Conservation (phyloP, 1,284 basidiomycete species). For the Coniferiporia weirii region DNA sequence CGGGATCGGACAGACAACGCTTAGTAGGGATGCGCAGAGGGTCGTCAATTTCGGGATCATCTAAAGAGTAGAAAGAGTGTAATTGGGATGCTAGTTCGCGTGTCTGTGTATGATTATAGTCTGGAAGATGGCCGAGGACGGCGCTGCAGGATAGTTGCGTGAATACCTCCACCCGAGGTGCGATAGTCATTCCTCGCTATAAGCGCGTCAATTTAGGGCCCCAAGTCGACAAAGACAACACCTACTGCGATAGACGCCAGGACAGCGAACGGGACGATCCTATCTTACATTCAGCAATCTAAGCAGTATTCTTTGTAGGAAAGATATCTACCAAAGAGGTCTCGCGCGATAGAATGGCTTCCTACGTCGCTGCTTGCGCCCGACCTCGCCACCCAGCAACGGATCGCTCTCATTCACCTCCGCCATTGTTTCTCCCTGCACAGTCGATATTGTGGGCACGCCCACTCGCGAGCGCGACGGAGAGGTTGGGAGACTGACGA, state of each 20-base stretch:
- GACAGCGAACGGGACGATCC: conserved; percentile 72
- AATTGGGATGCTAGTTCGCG: conserved; percentile 11
- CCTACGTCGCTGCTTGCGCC: conserved; percentile 25
- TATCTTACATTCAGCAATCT: conserved; percentile 27
- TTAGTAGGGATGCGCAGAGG: conserved; percentile 45
- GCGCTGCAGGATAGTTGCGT: conserved; percentile 69
- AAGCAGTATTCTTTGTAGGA: conserved; percentile 10
- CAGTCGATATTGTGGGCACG: not conserved
- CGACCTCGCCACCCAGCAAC: conserved; percentile 24
- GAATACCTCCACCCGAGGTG: conserved; percentile 70
- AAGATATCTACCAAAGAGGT: conserved; percentile 47
- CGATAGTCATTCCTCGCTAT: conserved; percentile 75
- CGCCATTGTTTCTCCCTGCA: not conserved
- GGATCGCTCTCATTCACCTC: conserved; percentile 27
- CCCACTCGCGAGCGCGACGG: conserved; percentile 10
- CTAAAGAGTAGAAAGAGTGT: conserved; percentile 12
- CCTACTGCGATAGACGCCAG: conserved; percentile 59
- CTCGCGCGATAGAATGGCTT: conserved; percentile 65
- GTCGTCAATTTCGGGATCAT: conserved; percentile 30
- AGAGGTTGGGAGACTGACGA: conserved; percentile 11
- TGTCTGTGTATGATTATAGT: conserved; percentile 36
- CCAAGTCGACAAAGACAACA: conserved; percentile 18
- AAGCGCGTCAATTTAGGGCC: conserved; percentile 9
- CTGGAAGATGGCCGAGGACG: conserved; percentile 35
- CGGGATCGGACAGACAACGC: conserved; percentile 55